Evolutionary conservation across 2,329 filamentous ascomycete species (phyloP), one percentile per base, ranked within the genome.

Genomic region (Fragosphaeria purpurea): DNA sequence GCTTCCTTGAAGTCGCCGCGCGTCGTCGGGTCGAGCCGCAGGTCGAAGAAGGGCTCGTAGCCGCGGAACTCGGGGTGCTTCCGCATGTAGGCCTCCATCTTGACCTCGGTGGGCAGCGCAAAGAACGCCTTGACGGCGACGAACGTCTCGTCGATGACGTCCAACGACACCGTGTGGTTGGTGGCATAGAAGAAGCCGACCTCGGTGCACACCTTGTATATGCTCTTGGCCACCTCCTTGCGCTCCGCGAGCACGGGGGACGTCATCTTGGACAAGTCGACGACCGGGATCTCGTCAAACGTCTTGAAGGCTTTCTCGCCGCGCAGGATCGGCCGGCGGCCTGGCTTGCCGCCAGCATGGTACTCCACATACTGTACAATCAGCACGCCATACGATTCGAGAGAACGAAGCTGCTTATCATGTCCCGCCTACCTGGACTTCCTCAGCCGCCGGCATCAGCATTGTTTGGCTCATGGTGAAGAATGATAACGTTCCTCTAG

Each of bases 251-350:
- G 66, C 60, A 1, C 59, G 50, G 46, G 68, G 65, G 47, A 72
- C 66, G 44, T 67, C 33, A 61, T 56, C 8, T 60, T 57, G 0
- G 65, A 63, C 11, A 79, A 59, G 55, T 79, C 73, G 47, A 79
- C 73, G 43, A 79, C 58, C 3, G 76, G 76, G 9, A 79, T 74
- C 57, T 79, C 71, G 3, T 61, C 61, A 0, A 61, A 54, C 2
- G 56, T 53, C 5, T 37, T 37, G 35, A 37, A 11, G 11, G 35
- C 35, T 37, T 37, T 37, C 35, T 37, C 35, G 35, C 35, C 35
- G 35, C 35, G 35, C 11, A 37, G 35, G 7, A 37, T 37, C 35
- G 35, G 35, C 35, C 35, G 35, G 7, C 35, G 35, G 35, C 35
- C 35, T 37, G 35, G 35, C 11, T 37, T 37, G 11, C 35, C 35